These are phyloP conservation scores for Hortiboletus flavorubellus DNA, from an alignment of 768 basidiomycete species.

Conservation along the genomic window DNA sequence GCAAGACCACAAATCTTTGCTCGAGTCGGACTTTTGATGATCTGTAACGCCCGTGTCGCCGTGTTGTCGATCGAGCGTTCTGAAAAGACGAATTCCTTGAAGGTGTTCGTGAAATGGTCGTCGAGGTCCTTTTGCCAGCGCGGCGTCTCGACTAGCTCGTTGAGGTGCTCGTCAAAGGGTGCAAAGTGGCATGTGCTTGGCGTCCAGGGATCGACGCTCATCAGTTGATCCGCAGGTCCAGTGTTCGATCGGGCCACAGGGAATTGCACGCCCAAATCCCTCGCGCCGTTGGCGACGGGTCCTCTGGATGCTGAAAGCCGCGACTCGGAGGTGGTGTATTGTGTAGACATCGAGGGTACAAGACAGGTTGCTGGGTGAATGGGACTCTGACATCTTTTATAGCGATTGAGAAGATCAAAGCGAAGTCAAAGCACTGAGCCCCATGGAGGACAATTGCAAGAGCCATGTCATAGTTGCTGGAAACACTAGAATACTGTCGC, in stretches of 20 bases:
- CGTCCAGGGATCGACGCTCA: not conserved
- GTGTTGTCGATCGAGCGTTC: slow-evolving; percentile 4
- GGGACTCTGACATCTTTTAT: slow-evolving; percentile 7
- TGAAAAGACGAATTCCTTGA: slow-evolving; percentile 7
- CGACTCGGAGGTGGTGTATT: not conserved
- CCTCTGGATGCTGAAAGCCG: not conserved
- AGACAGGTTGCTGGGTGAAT: not conserved
- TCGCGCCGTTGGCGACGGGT: not conserved
- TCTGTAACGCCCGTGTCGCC: slow-evolving; percentile 8
- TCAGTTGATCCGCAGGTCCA: not conserved
- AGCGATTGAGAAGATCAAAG: slow-evolving; percentile 2
- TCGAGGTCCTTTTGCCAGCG: slow-evolving; percentile 17
- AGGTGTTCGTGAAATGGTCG: slow-evolving; percentile 10
- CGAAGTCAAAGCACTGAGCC: not conserved
- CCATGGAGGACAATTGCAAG: not conserved
- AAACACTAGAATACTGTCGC: slow-evolving; percentile 18
- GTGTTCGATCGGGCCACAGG: not conserved
- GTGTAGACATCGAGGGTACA: not conserved
- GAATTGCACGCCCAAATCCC: not conserved
- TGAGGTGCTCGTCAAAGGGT: slow-evolving; percentile 9
- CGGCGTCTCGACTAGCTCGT: not conserved
- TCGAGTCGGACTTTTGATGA: slow-evolving; percentile 11
- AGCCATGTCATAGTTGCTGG: not conserved
- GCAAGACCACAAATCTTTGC: slow-evolving; percentile 11
- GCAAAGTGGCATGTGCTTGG: not conserved